A percentile compares a stretch with the other conserved stretches of the same genome.
Evolutionary conservation across 2,329 filamentous ascomycete species (phyloP).

Genomic region (Nannizzia gypsea): DNA sequence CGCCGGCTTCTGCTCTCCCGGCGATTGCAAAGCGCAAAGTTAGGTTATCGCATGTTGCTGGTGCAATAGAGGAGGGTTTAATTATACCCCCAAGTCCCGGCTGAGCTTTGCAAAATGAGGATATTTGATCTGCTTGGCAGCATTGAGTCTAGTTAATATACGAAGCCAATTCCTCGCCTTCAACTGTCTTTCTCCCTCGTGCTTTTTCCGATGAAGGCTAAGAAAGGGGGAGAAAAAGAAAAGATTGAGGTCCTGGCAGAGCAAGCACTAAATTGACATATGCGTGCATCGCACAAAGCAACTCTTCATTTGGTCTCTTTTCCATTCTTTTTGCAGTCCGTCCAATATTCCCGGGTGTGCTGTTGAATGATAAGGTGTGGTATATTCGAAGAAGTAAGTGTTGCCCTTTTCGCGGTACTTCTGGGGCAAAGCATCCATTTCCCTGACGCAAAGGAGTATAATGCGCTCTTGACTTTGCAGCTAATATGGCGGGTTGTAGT

Average conservation of each 20-base stretch:
- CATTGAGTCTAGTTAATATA: neutral
- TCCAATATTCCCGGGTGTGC: neutral
- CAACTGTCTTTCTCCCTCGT: neutral
- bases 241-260: neutral
- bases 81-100: neutral
- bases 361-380: neutral
- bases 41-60: neutral
- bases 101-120: neutral
- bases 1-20: neutral
- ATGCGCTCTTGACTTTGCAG: neutral
- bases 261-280: neutral
- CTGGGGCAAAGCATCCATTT: neutral
- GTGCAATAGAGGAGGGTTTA: neutral
- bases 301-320: neutral
- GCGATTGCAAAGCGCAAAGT: neutral
- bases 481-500: neutral
- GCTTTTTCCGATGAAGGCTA: neutral
- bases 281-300: neutral
- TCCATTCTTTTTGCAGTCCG: neutral
- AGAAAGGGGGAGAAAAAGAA: conserved; percentile 1
- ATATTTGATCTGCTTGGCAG: neutral
- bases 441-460: neutral
- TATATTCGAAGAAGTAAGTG: neutral
- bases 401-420: neutral
- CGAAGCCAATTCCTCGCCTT: neutral